These are phyloP conservation scores for Botrytis hyacinthi DNA, from an alignment of 2,329 filamentous ascomycete species.

Conservation along the genomic window DNA sequence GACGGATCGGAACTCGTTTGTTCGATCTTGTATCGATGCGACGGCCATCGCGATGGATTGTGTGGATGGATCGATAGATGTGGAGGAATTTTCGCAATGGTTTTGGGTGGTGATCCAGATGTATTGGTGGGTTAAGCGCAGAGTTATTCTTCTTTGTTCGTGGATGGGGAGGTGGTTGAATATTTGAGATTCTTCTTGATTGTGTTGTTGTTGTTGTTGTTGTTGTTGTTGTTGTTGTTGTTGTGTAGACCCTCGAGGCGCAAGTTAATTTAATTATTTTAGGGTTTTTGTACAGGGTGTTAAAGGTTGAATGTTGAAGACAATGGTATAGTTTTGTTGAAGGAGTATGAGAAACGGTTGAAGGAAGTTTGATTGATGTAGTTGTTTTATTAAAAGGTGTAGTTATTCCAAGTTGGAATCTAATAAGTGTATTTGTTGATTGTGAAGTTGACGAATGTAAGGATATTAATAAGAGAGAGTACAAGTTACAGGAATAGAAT, in stretches of 20 bases:
- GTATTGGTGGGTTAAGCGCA: constrained; percentile 3
- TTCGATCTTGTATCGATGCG: constrained; percentile 91
- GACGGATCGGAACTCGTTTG: constrained; percentile 90
- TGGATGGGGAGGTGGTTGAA: neutral
- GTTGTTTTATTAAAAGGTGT: neutral
- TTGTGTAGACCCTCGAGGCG: neutral
- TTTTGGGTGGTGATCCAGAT: constrained; percentile 4
- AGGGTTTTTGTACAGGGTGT: neutral
- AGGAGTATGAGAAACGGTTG: neutral
- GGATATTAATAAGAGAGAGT: neutral
- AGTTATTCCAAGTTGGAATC: neutral
- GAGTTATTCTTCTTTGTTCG: neutral
- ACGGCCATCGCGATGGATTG: constrained; percentile 51
- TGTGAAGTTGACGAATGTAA: neutral
- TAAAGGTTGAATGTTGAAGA: neutral
- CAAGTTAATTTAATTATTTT: neutral
- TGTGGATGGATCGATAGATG: neutral
- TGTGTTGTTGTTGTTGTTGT: neutral
- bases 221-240: neutral
- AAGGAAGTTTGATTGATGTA: neutral
- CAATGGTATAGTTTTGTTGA: neutral
- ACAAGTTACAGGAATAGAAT: neutral
- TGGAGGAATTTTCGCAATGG: constrained; percentile 21
- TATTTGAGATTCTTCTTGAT: neutral
- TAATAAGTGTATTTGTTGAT: neutral